These are phyloP conservation scores for Ormosia semicastrata DNA, from an alignment of 306 rosid species.

Conservation along the genomic window DNA sequence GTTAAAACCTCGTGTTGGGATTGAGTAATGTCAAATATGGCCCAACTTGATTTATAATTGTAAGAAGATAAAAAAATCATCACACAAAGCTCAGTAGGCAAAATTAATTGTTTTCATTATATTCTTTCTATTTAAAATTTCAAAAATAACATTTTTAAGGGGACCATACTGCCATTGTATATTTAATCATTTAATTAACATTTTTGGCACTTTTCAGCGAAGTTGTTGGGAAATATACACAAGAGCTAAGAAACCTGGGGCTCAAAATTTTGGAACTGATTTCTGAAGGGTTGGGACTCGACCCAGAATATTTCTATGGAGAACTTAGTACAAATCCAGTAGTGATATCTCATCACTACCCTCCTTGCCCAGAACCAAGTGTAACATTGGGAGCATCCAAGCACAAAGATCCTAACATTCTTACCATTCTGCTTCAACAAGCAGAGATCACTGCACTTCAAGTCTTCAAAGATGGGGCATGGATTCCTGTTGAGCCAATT, in stretches of 20 bases:
- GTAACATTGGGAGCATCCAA: conserved; percentile 57
- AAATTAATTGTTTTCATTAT: too few species aligned
- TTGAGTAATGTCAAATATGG: too few species aligned
- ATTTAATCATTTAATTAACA: neutral
- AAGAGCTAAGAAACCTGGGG: conserved; percentile 38
- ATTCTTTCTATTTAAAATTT: neutral
- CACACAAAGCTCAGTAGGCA: too few species aligned
- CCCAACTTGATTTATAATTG: too few species aligned
- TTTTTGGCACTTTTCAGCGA: conserved; percentile 40
- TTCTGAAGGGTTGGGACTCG: conserved; percentile 61
- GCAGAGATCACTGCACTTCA: conserved; percentile 49
- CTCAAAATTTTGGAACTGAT: conserved; percentile 48
- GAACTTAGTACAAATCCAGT: conserved; percentile 39
- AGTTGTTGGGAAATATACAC: conserved; percentile 42
- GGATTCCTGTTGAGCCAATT: conserved; percentile 53
- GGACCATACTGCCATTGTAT: neutral
- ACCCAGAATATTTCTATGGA: conserved; percentile 34
- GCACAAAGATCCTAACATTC: conserved; percentile 60
- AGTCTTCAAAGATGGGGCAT: conserved; percentile 47
- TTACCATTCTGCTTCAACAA: conserved; percentile 66
- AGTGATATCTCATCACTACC: conserved; percentile 58
- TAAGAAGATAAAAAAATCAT: too few species aligned
- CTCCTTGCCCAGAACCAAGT: conserved; percentile 75
- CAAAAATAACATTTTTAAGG: neutral
- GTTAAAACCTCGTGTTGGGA: too few species aligned